Evolutionary conservation across 345 rosid genomes (phyloP).

Genomic region (Sisymbrium altissimum): DNA sequence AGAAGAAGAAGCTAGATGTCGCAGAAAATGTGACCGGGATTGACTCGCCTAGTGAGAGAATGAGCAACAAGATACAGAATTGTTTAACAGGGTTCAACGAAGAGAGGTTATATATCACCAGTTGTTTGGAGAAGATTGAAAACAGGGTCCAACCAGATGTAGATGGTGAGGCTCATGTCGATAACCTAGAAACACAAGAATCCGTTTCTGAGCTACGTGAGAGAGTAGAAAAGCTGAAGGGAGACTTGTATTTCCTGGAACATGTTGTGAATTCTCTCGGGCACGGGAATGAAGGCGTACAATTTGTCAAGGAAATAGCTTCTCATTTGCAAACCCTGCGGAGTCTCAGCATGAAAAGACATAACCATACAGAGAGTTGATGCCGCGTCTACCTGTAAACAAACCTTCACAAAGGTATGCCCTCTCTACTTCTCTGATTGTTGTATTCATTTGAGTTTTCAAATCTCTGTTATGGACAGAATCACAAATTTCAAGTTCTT

Average conservation of each 20-base stretch:
- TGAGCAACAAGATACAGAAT: constrained; percentile 27
- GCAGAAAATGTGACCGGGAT: not conserved
- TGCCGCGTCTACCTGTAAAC: not conserved
- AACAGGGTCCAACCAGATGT: constrained; percentile 12
- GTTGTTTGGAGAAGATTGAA: constrained; percentile 48
- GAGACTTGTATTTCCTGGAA: constrained; percentile 46
- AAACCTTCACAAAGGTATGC: constrained; percentile 35
- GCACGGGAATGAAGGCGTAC: constrained; percentile 42
- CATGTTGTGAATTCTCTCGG: constrained; percentile 45
- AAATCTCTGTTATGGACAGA: not conserved
- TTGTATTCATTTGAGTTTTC: not conserved
- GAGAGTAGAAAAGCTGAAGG: constrained; percentile 48
- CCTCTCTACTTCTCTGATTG: not conserved
- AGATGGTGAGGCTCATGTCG: constrained; percentile 13
- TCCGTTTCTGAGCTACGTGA: constrained; percentile 41
- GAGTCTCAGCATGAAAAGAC: constrained; percentile 33
- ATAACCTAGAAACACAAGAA: constrained; percentile 12
- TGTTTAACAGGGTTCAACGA: constrained; percentile 45
- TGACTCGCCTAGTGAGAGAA: not conserved
- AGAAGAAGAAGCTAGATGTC: constrained; percentile 27
- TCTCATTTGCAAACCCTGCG: constrained; percentile 42
- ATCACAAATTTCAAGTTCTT: not conserved
- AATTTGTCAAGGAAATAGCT: constrained; percentile 50
- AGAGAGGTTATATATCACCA: constrained; percentile 44
- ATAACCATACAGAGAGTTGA: constrained; percentile 33